phyloP scores from a whole-genome alignment of 2,329 filamentous ascomycete genomes.

The Colletotrichum coccodes region DNA sequence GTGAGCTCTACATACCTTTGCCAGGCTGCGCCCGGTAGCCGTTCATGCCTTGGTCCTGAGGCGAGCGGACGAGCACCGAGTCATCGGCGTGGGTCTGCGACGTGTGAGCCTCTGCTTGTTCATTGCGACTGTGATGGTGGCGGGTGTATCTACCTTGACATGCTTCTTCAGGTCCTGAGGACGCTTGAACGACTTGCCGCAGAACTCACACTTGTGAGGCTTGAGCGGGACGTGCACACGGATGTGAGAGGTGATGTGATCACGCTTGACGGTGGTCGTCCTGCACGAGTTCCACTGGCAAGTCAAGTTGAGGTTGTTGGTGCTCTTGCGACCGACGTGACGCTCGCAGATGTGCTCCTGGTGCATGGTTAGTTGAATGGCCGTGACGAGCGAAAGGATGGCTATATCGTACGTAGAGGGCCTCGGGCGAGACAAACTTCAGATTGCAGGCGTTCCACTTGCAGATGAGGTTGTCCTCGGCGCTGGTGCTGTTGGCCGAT shows the following conservation, averaged over 20 bases:
- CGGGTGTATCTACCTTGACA: slow-evolving; percentile 73
- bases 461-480: slow-evolving; percentile 67
- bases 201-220: slow-evolving; percentile 99
- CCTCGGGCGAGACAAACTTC: slow-evolving; percentile 66
- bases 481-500: slow-evolving; percentile 43
- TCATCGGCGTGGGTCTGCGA: slow-evolving; percentile 89
- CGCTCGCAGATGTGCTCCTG: slow-evolving; percentile 98
- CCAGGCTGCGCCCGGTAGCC: slow-evolving; percentile 63
- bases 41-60: slow-evolving; percentile 62
- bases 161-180: slow-evolving; percentile 99
- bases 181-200: slow-evolving; percentile 98
- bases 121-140: not conserved
- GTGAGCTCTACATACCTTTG: slow-evolving; percentile 58
- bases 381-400: too few species aligned
- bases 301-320: slow-evolving; percentile 96
- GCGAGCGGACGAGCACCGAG: slow-evolving; percentile 74
- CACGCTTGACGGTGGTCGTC: slow-evolving; percentile 97
- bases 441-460: slow-evolving; percentile 70
- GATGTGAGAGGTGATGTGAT: slow-evolving; percentile 99
- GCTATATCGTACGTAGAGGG: slow-evolving; percentile 64
- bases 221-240: slow-evolving; percentile 98
- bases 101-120: slow-evolving; percentile 37
- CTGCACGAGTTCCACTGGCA: slow-evolving; percentile 98
- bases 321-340: slow-evolving; percentile 98
- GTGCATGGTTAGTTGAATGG: not conserved